A percentile compares a stretch with the other conserved stretches of the same genome.
Evolutionary conservation across 768 basidiomycete genomes (phyloP).

Genomic region (Podaxis rugospora): DNA sequence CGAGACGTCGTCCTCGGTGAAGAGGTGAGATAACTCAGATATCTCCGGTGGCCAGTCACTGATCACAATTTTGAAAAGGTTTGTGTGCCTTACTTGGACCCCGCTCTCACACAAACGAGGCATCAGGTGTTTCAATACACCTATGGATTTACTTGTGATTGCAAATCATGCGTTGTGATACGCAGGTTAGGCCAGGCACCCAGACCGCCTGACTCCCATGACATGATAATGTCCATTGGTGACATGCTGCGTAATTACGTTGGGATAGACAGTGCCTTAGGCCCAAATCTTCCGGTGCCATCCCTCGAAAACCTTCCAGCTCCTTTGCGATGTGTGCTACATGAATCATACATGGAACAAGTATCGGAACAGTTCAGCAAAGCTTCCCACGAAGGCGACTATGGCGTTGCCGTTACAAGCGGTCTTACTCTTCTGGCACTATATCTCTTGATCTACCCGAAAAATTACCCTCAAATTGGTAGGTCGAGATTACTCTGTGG

Average conservation of each 20-base stretch:
- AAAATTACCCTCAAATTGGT: conserved; percentile 83
- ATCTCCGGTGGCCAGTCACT: conserved; percentile 6
- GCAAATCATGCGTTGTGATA: conserved; percentile 51
- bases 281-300: conserved; percentile 24
- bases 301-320: conserved; percentile 34
- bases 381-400: conserved; percentile 64
- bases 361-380: conserved; percentile 63
- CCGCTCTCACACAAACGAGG: conserved; percentile 61
- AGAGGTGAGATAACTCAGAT: conserved; percentile 45
- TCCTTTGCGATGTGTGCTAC: conserved; percentile 38
- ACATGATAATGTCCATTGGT: conserved; percentile 25
- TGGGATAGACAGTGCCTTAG: conserved; percentile 22
- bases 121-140: conserved; percentile 52
- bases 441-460: conserved; percentile 68
- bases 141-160: conserved; percentile 67
- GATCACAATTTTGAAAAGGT: conserved; percentile 38
- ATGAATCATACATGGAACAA: conserved; percentile 52
- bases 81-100: conserved; percentile 73
- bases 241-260: conserved; percentile 33
- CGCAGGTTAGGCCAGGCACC: conserved; percentile 31
- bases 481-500: conserved; percentile 15
- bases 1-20: conserved; percentile 51
- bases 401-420: conserved; percentile 42
- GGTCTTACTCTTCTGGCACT: conserved; percentile 61
- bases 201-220: conserved; percentile 30